Percentiles rank a stretch among this genome's conserved stretches.
Conservation (phyloP, 2,329 filamentous ascomycete genomes). For the Sordariomycetes sp. region DNA sequence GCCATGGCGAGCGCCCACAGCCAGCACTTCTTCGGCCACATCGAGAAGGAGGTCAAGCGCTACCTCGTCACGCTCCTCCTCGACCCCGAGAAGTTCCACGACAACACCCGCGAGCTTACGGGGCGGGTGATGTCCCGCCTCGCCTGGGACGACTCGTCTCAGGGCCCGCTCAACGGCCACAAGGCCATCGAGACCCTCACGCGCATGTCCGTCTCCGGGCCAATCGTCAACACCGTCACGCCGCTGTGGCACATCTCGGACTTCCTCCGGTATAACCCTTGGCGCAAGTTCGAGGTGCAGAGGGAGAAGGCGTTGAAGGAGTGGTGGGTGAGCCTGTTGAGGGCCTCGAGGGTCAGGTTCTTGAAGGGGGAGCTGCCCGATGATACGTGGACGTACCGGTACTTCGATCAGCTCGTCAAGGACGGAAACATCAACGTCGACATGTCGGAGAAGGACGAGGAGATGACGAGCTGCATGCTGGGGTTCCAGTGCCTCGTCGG, state of each 20-base stretch:
- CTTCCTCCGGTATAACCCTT: slow-evolving; percentile 28
- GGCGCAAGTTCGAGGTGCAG: slow-evolving; percentile 32
- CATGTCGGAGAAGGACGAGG: slow-evolving; percentile 29
- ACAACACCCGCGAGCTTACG: slow-evolving; percentile 35
- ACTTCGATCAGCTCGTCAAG: slow-evolving; percentile 29
- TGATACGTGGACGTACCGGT: slow-evolving; percentile 37
- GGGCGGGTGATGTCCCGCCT: slow-evolving; percentile 38
- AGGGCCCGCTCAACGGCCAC: slow-evolving; percentile 32
- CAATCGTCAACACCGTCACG: slow-evolving; percentile 37
- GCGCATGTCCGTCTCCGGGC: slow-evolving; percentile 40
- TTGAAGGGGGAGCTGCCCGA: slow-evolving; percentile 25
- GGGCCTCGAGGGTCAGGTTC: slow-evolving; percentile 28
- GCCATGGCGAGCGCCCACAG: slow-evolving; percentile 30
- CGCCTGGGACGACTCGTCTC: slow-evolving; percentile 37
- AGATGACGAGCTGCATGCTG: slow-evolving; percentile 38
- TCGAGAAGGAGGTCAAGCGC: slow-evolving; percentile 33
- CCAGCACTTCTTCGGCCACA: slow-evolving; percentile 34
- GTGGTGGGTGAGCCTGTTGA: slow-evolving; percentile 34
- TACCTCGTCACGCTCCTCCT: slow-evolving; percentile 33
- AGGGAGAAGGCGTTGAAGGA: slow-evolving; percentile 30
- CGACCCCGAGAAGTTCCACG: slow-evolving; percentile 32
- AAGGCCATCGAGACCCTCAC: slow-evolving; percentile 34
- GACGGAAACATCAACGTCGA: slow-evolving; percentile 27
- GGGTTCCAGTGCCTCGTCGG: slow-evolving; percentile 40
- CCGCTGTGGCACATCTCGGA: slow-evolving; percentile 33